Evolutionary conservation across 225 moss, liverwort and hornwort species (phyloP).

Genomic region (Anthoceros angustus): DNA sequence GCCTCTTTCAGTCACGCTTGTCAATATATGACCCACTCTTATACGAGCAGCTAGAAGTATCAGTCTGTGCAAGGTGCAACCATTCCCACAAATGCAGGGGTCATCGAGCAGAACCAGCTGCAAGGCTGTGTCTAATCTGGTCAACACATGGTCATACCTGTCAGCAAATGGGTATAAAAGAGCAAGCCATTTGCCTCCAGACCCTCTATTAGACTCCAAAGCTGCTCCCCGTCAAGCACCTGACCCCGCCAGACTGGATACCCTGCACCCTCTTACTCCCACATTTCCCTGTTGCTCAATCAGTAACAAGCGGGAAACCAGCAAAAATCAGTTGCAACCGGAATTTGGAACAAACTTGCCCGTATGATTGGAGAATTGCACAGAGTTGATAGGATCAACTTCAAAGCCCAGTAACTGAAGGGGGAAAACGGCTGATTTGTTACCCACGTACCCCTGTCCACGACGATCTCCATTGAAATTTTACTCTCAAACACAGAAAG

Average conservation of each 20-base stretch:
- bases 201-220: conserved; percentile 91
- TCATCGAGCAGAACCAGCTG: no score
- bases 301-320: conserved; percentile 21
- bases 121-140: no score
- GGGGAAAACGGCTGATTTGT: conserved; percentile 89
- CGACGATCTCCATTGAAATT: background rate
- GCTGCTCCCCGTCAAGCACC: conserved; percentile 67
- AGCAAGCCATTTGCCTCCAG: conserved; percentile 69
- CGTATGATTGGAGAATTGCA: conserved; percentile 97
- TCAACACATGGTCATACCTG: conserved; percentile 26
- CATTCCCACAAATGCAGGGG: no score
- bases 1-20: background rate
- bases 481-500: no score
- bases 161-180: conserved; percentile 76
- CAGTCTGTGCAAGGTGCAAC: no score
- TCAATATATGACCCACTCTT: background rate
- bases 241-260: conserved; percentile 59
- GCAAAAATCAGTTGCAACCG: conserved; percentile 4
- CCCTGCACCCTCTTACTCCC: conserved; percentile 48
- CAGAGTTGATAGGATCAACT: conserved; percentile 90
- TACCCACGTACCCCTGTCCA: conserved; percentile 85
- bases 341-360: conserved; percentile 24
- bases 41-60: no score
- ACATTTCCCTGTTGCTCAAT: conserved; percentile 30
- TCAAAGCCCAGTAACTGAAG: conserved; percentile 88